phyloP scores from a whole-genome alignment of 768 basidiomycete species.

The Boletus bicolor region DNA sequence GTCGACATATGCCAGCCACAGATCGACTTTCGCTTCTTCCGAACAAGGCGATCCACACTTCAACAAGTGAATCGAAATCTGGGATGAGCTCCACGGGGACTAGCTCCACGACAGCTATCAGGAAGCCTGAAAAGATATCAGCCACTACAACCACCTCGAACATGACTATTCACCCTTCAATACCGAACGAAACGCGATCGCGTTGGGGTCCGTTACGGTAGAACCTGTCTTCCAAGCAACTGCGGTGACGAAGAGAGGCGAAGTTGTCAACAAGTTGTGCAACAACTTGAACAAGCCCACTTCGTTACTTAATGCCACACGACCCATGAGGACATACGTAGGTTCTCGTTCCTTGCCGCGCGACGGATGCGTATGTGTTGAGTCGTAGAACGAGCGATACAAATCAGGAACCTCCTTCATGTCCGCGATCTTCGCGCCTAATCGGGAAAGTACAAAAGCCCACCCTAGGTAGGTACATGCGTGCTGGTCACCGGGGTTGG shows the following conservation, averaged over 20 bases:
- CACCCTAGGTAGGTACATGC: constrained; percentile 75
- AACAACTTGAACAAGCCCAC: constrained; percentile 60
- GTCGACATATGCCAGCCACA: constrained; percentile 65
- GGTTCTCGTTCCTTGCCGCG: constrained; percentile 58
- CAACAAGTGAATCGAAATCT: constrained; percentile 65
- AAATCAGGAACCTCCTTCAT: constrained; percentile 50
- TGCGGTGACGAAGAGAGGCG: constrained; percentile 74
- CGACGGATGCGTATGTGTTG: constrained; percentile 41
- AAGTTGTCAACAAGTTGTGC: constrained; percentile 56
- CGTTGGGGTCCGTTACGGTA: constrained; percentile 69
- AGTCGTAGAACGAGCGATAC: constrained; percentile 55
- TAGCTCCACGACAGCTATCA: constrained; percentile 72
- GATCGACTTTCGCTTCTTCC: constrained; percentile 65
- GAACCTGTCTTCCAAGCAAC: constrained; percentile 68
- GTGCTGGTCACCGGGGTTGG: constrained; percentile 60
- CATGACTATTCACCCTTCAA: constrained; percentile 62
- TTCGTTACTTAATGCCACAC: constrained; percentile 53
- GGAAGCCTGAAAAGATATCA: constrained; percentile 50
- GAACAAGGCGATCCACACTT: constrained; percentile 78
- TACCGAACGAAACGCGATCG: constrained; percentile 75
- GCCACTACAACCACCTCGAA: background rate
- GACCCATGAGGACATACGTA: constrained; percentile 54
- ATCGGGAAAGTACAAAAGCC: constrained; percentile 74
- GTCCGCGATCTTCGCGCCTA: constrained; percentile 45
- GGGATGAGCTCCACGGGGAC: constrained; percentile 74